Base-by-base conservation (phyloP, 441 rosid genomes). In the Corymbia citriodora region DNA sequence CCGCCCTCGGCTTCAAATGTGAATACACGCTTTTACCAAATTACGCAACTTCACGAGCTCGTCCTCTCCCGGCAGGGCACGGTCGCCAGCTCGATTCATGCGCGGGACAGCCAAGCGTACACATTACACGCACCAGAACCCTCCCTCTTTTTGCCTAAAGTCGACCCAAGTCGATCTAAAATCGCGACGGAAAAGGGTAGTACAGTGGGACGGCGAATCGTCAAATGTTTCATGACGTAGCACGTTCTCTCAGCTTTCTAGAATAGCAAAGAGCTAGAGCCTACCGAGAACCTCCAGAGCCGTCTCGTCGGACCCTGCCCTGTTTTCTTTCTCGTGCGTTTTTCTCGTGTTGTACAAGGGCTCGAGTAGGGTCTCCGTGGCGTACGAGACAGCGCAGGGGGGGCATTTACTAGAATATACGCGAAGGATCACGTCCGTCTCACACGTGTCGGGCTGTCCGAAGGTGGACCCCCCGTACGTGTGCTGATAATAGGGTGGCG, bases 81-180 rank as follows among this genome's bases (percentile, higher is more conserved):
- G 65, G 65, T 59, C 25, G n/a, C 65, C 65, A 59, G 65, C 65
- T 59, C 65, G 65, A 59, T 5, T 0, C 29, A 4, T 25, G 65
- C 65, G 0, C 65, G 65, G 29, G 1, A 25, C 65, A 59, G 65
- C 65, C 65, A 29, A 29, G 65, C 65, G 5, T 59, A 23, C 65
- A 25, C 65, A 59, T 40, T 40, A 40, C 45, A 40, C 45, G 45
- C 45, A 40, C 45, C 4, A 16, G 18, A 29, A 63, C 33, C 18
- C 18, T 1, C 31, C 31, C 2, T 0, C 10, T 25, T 8, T 16
- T 8, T 8, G 33, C 70, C 70, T 63, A 7, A 1, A 29, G 18
- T 29, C 4, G 10, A 63, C 8, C 10, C 33, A 10, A 63, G 70
- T 31, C 10, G 29, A 63, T 63, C 33, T n/a, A 14, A 63, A 63